These are phyloP conservation scores for Actinomucor elegans DNA, from an alignment of 371 early-diverging fungal genomes.

Conservation along the genomic window DNA sequence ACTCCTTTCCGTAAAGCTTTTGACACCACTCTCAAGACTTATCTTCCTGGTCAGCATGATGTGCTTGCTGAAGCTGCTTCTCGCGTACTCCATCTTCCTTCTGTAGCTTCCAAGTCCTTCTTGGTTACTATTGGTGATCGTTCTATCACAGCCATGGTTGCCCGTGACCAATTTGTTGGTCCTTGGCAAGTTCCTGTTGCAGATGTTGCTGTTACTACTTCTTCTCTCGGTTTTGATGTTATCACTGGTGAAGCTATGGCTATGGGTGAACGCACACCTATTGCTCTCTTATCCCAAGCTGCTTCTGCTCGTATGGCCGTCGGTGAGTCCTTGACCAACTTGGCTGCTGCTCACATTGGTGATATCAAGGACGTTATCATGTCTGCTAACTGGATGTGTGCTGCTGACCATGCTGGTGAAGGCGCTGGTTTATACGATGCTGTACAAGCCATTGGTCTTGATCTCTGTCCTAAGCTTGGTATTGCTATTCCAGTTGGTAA, in stretches of 20 bases:
- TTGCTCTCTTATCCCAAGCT: slow-evolving; percentile 83
- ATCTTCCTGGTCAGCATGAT: slow-evolving; percentile 46
- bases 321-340: slow-evolving; percentile 87
- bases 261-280: slow-evolving; percentile 92
- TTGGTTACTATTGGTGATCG: slow-evolving; percentile 97
- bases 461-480: slow-evolving; percentile 89
- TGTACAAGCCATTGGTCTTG: slow-evolving; percentile 91
- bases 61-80: slow-evolving; percentile 63
- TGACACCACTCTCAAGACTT: slow-evolving; percentile 63
- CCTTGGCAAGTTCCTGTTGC: slow-evolving; percentile 97
- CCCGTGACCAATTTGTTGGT: slow-evolving; percentile 96
- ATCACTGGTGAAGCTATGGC: slow-evolving; percentile 94
- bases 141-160: slow-evolving; percentile 90
- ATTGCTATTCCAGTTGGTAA: slow-evolving; percentile 97
- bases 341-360: slow-evolving; percentile 82
- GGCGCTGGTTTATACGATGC: slow-evolving; percentile 92
- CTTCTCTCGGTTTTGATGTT: slow-evolving; percentile 70
- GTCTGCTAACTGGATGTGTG: slow-evolving; percentile 98
- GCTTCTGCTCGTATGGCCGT: slow-evolving; percentile 96
- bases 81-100: slow-evolving; percentile 84
- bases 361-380: slow-evolving; percentile 75
- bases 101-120: slow-evolving; percentile 92
- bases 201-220: slow-evolving; percentile 88
- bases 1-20: slow-evolving; percentile 56
- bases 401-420: slow-evolving; percentile 88